Base-by-base conservation (phyloP, 768 basidiomycete genomes). In the Tubosaeta sp. region DNA sequence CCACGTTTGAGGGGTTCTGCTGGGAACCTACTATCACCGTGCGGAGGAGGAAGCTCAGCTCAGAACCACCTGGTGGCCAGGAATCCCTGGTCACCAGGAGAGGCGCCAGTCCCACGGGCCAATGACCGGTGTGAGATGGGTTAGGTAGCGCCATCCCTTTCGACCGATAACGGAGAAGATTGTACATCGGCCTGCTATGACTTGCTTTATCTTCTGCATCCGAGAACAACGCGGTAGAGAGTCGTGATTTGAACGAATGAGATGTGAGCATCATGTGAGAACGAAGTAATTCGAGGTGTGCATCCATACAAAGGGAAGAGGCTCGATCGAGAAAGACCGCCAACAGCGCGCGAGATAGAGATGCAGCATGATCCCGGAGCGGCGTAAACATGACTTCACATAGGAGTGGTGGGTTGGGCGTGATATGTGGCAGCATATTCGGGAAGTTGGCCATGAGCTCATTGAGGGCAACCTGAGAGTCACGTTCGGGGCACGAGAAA, bases 61-160 rank as follows among this genome's bases (percentile, higher is more conserved):
- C 91, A 3, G 86, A 78, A 6, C 89, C 90, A 16, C 87, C 85
- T 12, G 93, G 93, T 0, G 93, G 93, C 93, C 93, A 95, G 5
- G 76, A 80, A 46, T 83, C 82, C 33, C 85, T 75, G 42, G 87
- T 83, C 34, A 86, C 79, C n/a, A 95, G 68, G 3, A 81, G 79
- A 0, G 83, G 74, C 9, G 88, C 84, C 6, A 95, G 69, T 2
- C 92, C 93, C 6, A 94, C 77, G 1, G 82, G 80, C 82, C 84
- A 82, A 13, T 71, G 71, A 29, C 58, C 56, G 1, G 47, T 46
- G 35, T 54, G 33, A 33, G 47, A 56, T 26, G 56, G 58, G n/a
- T 52, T 48, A 45, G 72, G 68, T 16, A 62, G 61, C 1, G 41
- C 14, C 17, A 44, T 16, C 5, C 52, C 43, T 41, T 55, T 59